A percentile compares a stretch with the other conserved stretches of the same genome.
phyloP scores from a whole-genome alignment of 768 basidiomycete species.

The Tephrocybe sp. region DNA sequence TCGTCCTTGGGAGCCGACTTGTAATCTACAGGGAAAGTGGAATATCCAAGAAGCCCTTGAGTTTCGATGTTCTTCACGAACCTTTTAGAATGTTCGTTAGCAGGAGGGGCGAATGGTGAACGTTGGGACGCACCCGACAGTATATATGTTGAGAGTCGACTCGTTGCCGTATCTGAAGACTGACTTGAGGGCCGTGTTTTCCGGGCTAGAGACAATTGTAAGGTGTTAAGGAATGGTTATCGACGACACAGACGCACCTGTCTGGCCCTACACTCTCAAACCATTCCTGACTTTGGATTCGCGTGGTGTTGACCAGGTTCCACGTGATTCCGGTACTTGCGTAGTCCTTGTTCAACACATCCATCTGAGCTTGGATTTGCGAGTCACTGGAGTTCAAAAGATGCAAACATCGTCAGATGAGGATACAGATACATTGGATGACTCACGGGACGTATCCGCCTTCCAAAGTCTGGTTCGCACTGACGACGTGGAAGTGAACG shows the following conservation, averaged over 20 bases:
- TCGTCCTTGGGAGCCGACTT: constrained; percentile 35
- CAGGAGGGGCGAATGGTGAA: not conserved
- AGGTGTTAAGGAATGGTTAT: not conserved
- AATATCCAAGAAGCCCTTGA: constrained; percentile 45
- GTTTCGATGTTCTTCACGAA: constrained; percentile 20
- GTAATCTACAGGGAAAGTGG: constrained; percentile 47
- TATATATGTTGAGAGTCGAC: constrained; percentile 37
- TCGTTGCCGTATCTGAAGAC: constrained; percentile 39
- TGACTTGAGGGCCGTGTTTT: constrained; percentile 45
- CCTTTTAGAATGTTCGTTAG: not conserved
- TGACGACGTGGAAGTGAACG: constrained; percentile 47
- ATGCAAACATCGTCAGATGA: not conserved
- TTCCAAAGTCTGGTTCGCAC: constrained; percentile 33
- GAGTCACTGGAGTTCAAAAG: constrained; percentile 21
- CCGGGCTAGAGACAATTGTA: constrained; percentile 17
- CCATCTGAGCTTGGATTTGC: constrained; percentile 35
- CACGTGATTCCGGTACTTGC: constrained; percentile 36
- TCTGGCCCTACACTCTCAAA: constrained; percentile 43
- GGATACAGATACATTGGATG: not conserved
- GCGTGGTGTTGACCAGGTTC: constrained; percentile 38
- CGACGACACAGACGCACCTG: constrained; percentile 17
- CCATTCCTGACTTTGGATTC: constrained; percentile 47
- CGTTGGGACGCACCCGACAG: constrained; percentile 26
- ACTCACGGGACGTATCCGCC: constrained; percentile 43
- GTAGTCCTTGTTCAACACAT: constrained; percentile 43